phyloP scores from a whole-genome alignment of 169 alveolate species.

The Eimeria sp. region DNA sequence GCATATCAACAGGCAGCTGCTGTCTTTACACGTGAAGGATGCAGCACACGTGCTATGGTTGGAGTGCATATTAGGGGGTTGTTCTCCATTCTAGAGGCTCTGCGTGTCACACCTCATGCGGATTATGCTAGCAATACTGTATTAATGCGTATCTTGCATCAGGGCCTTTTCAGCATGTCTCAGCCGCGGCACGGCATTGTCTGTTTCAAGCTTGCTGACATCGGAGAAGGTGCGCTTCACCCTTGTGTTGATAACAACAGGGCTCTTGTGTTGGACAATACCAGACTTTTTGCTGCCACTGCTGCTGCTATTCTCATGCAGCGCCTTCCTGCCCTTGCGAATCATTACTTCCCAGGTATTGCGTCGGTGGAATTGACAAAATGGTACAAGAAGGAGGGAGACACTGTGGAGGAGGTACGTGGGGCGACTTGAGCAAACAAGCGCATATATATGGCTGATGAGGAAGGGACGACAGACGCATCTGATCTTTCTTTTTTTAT shows the following conservation, averaged over 20 bases:
- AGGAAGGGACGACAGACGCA: background rate
- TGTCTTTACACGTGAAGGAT: background rate
- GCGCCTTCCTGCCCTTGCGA: background rate
- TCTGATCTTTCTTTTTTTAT: background rate
- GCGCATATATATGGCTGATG: background rate
- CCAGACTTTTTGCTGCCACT: no score
- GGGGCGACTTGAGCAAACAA: background rate
- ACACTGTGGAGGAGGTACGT: slow-evolving; percentile 93
- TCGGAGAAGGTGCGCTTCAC: slow-evolving; percentile 90
- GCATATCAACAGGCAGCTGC: background rate
- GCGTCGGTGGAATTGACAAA: slow-evolving; percentile 96
- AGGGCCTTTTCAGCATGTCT: slow-evolving; percentile 69
- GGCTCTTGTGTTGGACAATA: background rate
- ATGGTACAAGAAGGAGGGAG: slow-evolving; percentile 96
- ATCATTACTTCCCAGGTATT: slow-evolving; percentile 87
- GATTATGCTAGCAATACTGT: no score
- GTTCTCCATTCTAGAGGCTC: background rate
- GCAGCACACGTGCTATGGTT: background rate
- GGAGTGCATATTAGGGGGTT: background rate
- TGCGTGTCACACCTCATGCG: background rate
- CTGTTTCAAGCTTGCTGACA: slow-evolving; percentile 92
- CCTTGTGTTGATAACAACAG: background rate
- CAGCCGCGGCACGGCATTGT: slow-evolving; percentile 85
- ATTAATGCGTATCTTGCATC: background rate
- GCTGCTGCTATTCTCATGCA: background rate